phyloP scores from a whole-genome alignment of 345 rosid species.

The Eucalyptus regnans region DNA sequence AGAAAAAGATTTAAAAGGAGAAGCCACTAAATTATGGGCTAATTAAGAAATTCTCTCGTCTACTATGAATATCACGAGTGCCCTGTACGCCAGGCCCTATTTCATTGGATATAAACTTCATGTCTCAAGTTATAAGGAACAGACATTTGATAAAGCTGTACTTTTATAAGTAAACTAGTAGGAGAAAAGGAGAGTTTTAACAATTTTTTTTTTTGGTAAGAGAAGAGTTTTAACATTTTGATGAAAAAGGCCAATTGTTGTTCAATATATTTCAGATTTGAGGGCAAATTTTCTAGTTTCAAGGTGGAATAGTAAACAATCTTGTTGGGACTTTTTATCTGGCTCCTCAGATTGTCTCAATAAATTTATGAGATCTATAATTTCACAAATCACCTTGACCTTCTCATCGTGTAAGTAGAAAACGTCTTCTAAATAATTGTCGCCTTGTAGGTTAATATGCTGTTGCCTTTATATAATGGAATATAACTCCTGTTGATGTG shows the following conservation, averaged over 20 bases:
- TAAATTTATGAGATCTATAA: background rate
- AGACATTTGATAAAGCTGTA: background rate
- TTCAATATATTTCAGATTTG: background rate
- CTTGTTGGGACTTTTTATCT: background rate
- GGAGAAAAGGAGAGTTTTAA: background rate
- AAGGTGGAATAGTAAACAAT: background rate
- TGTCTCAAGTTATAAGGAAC: background rate
- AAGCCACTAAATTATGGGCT: background rate
- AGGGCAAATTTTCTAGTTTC: background rate
- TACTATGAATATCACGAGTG: background rate
- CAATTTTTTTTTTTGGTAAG: background rate
- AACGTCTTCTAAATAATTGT: background rate
- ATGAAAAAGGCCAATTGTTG: background rate
- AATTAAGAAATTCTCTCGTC: background rate
- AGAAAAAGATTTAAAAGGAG: background rate
- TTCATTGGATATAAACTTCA: background rate
- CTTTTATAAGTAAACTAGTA: background rate
- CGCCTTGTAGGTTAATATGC: background rate
- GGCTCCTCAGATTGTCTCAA: background rate
- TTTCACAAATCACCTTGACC: background rate
- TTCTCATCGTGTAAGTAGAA: background rate
- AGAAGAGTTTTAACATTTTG: background rate
- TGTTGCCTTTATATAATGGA: background rate
- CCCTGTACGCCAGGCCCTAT: background rate
- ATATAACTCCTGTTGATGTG: background rate